Base-by-base conservation (phyloP, 352 stramenopile genomes). In the Plasmopara halstedii region DNA sequence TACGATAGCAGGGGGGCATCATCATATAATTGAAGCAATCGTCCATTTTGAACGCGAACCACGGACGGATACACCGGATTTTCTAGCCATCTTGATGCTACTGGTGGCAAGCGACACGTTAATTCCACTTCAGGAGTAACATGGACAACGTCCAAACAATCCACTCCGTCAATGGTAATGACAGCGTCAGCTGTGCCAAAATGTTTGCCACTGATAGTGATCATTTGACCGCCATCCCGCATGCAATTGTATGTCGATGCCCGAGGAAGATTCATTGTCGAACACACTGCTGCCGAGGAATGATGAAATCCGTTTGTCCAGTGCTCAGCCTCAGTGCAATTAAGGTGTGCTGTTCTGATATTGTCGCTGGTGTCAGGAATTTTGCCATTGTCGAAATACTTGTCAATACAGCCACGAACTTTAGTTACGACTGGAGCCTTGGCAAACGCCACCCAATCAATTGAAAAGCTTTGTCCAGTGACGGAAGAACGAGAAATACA, bases 231-330 rank as follows among this genome's bases (percentile, higher is more conserved):
- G 13, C 73, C 76, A 14, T 69, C 53, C 2, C 70, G 68, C 4
- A 50, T 56, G 54, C 81, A 93, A 47, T 89, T 87, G 60, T 86
- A 89, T 6, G 74, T 90, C 3, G 70, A 61, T n/a, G 74, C 73
- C 27, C 72, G 31, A 4, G 78, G 73, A 2, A 84, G 63, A 1
- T 14, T 14, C 66, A 86, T 80, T 11, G 67, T 20, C 18, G 53
- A 56, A 33, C 73, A 87, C 5, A 51, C 39, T 32, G 64, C 67
- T n/a, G 57, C 41, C 6, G 54, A 67, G 10, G 61, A 66, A 13
- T 36, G 36, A 26, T 83, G 75, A 50, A 73, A 63, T 1, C 55
- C 60, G 44, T 87, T 87, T 20, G 67, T 81, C 38, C 54, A 50
- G 25, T 45, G 44, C 7, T 63, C 49, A 14, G 50, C 26, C 44